A percentile compares a stretch with the other conserved stretches of the same genome.
Conservation (phyloP, 106 monocot species). For the Platanthera zijinensis region DNA sequence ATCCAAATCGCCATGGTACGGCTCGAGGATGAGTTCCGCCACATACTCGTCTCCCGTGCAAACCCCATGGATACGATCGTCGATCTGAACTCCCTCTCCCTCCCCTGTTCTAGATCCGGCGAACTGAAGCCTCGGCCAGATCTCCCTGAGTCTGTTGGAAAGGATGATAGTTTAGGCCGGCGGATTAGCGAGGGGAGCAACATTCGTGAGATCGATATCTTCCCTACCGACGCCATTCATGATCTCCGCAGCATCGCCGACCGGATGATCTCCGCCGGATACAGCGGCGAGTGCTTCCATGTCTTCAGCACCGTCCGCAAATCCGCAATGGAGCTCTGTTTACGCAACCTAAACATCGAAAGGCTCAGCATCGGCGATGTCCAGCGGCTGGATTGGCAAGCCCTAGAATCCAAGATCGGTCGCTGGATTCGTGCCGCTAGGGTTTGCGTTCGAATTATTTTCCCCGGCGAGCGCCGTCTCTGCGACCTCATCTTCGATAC, state of each 20-base stretch:
- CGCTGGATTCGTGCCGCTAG: conserved; percentile 83
- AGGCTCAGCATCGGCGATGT: conserved; percentile 72
- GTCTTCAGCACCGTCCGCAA: conserved; percentile 63
- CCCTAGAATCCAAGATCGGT: conserved; percentile 54
- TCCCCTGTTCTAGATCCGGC: conserved; percentile 7
- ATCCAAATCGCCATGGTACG: conserved; percentile 87
- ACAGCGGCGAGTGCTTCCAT: conserved; percentile 70
- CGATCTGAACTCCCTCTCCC: conserved; percentile 50
- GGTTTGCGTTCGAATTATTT: conserved; percentile 47
- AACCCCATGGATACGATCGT: conserved; percentile 51
- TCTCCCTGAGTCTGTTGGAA: neutral
- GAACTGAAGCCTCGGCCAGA: neutral
- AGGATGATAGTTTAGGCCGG: neutral
- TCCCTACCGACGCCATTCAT: conserved; percentile 45
- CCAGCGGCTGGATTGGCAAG: conserved; percentile 58
- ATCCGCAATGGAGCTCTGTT: conserved; percentile 47
- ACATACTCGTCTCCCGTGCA: conserved; percentile 54
- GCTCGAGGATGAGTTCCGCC: conserved; percentile 91
- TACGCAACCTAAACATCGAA: conserved; percentile 70
- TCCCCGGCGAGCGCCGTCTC: conserved; percentile 57
- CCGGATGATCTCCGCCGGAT: conserved; percentile 58
- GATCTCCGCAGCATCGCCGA: conserved; percentile 70
- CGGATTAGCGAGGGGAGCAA: conserved; percentile 21
- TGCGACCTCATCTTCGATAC: conserved; percentile 35
- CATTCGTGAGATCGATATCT: conserved; percentile 69